Base-by-base conservation (phyloP, 2,329 filamentous ascomycete genomes). In the Alternaria burnsii region DNA sequence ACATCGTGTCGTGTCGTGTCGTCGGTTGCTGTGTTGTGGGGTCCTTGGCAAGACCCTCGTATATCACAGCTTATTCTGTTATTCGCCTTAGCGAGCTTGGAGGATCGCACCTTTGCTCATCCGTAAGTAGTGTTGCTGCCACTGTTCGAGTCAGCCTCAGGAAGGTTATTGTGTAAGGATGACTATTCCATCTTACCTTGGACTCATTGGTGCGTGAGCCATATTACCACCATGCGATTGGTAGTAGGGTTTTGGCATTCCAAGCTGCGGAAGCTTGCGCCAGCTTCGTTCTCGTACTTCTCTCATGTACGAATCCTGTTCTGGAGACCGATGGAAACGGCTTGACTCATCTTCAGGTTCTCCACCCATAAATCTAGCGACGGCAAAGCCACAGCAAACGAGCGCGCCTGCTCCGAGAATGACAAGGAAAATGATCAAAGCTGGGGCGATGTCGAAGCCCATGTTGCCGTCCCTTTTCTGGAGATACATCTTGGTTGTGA, bases 241-340 rank as follows among this genome's bases (percentile, higher is more conserved):
- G 8, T 48, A 26, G 14, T 57, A 26, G 1, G 61, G 40, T 14
- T 59, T 20, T 24, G 32, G 52, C 12, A 50, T 14, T 10, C 55
- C 52, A 10, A 63, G 32, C 34, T 40, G 55, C 3, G 63, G 63
- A 11, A 72, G 44, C 22, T 55, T 69, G 52, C 56, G 57, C 63
- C 71, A 62, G 44, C 67, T 71, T 52, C 74, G 58, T 28, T 70
- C 68, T 28, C 75, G 55, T 5, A 76, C 72, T 48, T 76, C 69
- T 14, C 69, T 52, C 75, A 77, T 77, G 16, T 77, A 77, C n/a
- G 67, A 66, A n/a, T 72, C 68, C 51, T 77, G 75, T 30, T 70
- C 71, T 16, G 65, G 62, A 2, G 64, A 59, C 22, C 72, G 60
- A 3, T 60, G 52, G 48, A 48, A 55, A 28, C 43, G 61, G 6